Base-by-base conservation (phyloP, 495 filamentous ascomycete species). In the Xylaria flabelliformis region DNA sequence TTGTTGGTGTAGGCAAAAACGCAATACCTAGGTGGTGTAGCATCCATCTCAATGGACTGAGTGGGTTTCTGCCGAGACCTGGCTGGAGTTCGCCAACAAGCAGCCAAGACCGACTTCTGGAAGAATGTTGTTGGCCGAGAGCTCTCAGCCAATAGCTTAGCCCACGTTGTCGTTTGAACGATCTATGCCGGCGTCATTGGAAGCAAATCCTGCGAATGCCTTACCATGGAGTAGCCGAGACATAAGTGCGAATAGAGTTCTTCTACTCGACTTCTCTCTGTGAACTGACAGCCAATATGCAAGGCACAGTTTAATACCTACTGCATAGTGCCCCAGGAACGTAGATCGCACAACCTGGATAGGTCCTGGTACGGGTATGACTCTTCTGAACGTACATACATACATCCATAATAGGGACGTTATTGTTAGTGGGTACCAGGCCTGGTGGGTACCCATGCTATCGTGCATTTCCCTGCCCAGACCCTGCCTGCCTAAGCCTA, bases 71-170 rank as follows among this genome's bases (percentile, higher is more conserved):
- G 64, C 46, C 64, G 17, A 66, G 64, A 29, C 64, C 36, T 41
- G 44, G 48, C 65, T 67, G 12, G 48, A 42, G 65, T 26, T 44
- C 46, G 24, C 48, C 24, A 67, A 51, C 3, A 51, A 24, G 48
- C 48, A 51, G 48, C 65, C 65, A 67, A 67, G 65, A 32, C 50
- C 1, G 50, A 44, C 36, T 51, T 67, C 65, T 55, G 50, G 65
- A 56, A 29, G 34, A 51, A 10, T 9, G 34, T 29, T 41, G 19
- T 50, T 12, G 15, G 4, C 19, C 32, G 50, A 67, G 65, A 67
- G 50, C 65, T n/a, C 34, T 17, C 26, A 67, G 65, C 65, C 65
- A 67, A 67, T 67, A 19, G 34, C 65, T 42, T 29, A 42, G 50
- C 65, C 65, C 65, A 67, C 65, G 65, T 67, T 67, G 36, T 29